Evolutionary conservation across 73 alveolate species (phyloP), one percentile per base, ranked within the genome.

Genomic region (Paramecium pentaurelia): DNA sequence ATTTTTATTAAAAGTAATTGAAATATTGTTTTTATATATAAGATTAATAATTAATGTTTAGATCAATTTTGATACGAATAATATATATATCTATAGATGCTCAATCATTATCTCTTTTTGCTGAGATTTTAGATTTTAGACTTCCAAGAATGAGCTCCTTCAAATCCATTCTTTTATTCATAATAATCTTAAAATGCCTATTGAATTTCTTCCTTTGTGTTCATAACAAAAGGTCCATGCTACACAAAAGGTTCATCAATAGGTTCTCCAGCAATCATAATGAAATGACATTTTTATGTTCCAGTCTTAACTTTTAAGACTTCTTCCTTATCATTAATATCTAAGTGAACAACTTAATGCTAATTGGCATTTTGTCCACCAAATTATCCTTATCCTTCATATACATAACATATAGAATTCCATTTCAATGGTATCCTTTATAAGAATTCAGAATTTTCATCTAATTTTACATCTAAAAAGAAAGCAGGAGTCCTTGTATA

Each of bases 401-500:
- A 92, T 1, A 86, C 86, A 59, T 92, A 92, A n/a, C 94, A 51
- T 94, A 96, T 60, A 8, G 94, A 64, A 59, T 97, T 95, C 96
- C 97, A 96, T 27, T 89, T 93, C 6, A 86, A 71, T 4, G 96
- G 96, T n/a, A 97, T 92, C 71, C 44, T 30, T 58, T 97, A 97
- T 27, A 85, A 89, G 86, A 92, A 95, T 14, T 58, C 54, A 8
- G 58, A 59, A 25, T 91, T 96, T 77, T 75, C 54, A 25, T 95
- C 93, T 84, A 97, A 60, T 36, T 68, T 60, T 38, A 97, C 88
- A 84, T 96, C 98, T 25, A 97, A 38, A 95, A 80, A 97, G 71
- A 71, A 93, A 3, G 98, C 89, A 42, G 99, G 99, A 44, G 98
- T 95, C 86, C 97, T 92, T n/a, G 99, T 95, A 60, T 88, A 93